A percentile compares a stretch with the other conserved stretches of the same genome.
phyloP scores from a whole-genome alignment of 306 rosid genomes.

The Acacia acuminata region DNA sequence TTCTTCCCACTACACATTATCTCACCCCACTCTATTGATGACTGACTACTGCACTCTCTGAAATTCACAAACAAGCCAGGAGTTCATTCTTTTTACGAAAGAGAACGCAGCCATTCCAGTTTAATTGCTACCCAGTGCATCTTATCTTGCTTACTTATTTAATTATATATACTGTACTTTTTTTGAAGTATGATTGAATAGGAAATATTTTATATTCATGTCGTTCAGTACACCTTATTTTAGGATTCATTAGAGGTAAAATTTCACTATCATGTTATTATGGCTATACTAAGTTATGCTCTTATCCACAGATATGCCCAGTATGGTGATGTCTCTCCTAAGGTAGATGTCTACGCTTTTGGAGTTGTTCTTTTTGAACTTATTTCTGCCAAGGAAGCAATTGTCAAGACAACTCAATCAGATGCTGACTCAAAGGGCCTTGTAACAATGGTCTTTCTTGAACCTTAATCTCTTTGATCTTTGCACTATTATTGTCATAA shows the following conservation, averaged over 20 bases:
- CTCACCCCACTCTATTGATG: not conserved
- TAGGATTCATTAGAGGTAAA: conserved; percentile 13
- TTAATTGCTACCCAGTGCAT: not conserved
- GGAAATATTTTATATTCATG: not conserved
- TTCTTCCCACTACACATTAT: not conserved
- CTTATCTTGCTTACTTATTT: not conserved
- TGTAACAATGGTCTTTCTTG: conserved; percentile 61
- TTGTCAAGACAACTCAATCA: conserved; percentile 48
- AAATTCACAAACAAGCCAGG: not conserved
- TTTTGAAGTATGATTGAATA: not conserved
- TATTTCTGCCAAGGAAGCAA: conserved; percentile 92
- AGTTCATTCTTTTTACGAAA: not conserved
- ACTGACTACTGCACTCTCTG: not conserved
- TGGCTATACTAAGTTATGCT: conserved; percentile 5
- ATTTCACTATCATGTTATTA: not conserved
- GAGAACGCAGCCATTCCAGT: not conserved
- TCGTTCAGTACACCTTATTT: not conserved
- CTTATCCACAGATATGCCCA: conserved; percentile 80
- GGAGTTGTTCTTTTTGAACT: conserved; percentile 95
- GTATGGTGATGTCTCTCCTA: conserved; percentile 91
- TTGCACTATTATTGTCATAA: not conserved
- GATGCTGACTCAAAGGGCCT: conserved; percentile 80
- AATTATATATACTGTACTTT: not conserved
- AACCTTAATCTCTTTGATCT: conserved; percentile 17
- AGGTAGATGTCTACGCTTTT: conserved; percentile 90